These are phyloP conservation scores for Lithohypha guttulata DNA, from an alignment of 2,329 filamentous ascomycete species.

Conservation along the genomic window DNA sequence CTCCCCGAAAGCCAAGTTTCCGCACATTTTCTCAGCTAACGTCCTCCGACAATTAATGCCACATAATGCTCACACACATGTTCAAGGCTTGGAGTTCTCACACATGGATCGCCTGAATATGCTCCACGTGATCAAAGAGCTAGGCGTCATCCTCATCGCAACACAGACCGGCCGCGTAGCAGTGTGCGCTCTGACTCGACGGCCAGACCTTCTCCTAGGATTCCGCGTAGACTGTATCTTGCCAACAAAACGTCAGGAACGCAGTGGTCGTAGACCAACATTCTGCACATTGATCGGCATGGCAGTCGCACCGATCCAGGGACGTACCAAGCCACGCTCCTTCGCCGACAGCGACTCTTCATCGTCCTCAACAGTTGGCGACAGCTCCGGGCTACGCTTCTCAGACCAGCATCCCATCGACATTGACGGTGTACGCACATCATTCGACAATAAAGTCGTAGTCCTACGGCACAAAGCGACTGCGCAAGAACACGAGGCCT, in stretches of 20 bases:
- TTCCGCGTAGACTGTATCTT: conserved; percentile 49
- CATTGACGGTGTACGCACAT: conserved; percentile 17
- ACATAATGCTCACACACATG: conserved; percentile 10
- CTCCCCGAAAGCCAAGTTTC: conserved; percentile 13
- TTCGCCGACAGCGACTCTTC: background rate
- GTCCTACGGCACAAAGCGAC: conserved; percentile 6
- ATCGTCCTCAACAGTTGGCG: background rate
- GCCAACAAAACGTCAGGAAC: conserved; percentile 42
- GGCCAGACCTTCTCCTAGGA: conserved; percentile 28
- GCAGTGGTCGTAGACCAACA: conserved; percentile 31
- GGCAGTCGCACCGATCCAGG: conserved; percentile 47
- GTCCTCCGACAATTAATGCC: conserved; percentile 20
- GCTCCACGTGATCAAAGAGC: conserved; percentile 46
- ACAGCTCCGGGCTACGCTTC: background rate
- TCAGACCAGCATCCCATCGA: conserved; percentile 7
- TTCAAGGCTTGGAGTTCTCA: conserved; percentile 11
- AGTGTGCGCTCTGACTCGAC: conserved; percentile 42
- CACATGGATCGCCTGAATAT: conserved; percentile 45
- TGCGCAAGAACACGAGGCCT: conserved; percentile 4
- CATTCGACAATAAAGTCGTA: conserved; percentile 17
- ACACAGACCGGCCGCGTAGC: conserved; percentile 47
- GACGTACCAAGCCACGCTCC: conserved; percentile 22
- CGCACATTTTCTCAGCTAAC: conserved; percentile 20
- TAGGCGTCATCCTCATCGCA: conserved; percentile 48
- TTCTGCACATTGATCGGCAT: conserved; percentile 42